A percentile compares a stretch with the other conserved stretches of the same genome.
phyloP scores from a whole-genome alignment of 2,329 filamentous ascomycete genomes.

The Aureobasidium sp. region DNA sequence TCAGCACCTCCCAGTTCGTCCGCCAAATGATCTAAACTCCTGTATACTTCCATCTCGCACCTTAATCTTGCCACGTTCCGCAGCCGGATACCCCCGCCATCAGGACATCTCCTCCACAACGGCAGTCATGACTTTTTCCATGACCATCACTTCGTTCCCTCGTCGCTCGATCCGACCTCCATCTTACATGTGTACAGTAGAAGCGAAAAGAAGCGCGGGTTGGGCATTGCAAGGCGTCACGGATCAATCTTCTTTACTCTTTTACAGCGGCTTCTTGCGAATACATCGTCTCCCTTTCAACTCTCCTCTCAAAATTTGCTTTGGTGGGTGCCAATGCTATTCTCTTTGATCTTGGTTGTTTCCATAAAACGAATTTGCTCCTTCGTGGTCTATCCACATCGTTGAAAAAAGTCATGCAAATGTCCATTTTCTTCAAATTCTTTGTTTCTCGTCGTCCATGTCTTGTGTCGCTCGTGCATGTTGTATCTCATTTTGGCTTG shows the following conservation, averaged over 20 bases:
- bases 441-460: background rate
- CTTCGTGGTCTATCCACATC: background rate
- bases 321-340: background rate
- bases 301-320: background rate
- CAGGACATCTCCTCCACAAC: background rate
- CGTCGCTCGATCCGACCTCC: background rate
- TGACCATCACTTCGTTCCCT: background rate
- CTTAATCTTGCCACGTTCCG: background rate
- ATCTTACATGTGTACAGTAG: constrained; percentile 10
- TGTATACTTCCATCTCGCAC: background rate
- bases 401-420: background rate
- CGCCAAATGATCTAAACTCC: constrained; percentile 3
- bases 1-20: background rate
- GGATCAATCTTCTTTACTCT: constrained; percentile 7
- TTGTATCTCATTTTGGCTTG: background rate
- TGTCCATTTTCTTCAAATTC: background rate
- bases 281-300: constrained; percentile 1
- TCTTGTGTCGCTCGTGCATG: background rate
- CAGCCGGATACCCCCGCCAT: background rate
- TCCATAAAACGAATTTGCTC: background rate
- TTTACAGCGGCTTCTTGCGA: constrained; percentile 3
- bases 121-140: background rate
- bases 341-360: background rate
- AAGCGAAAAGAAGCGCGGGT: constrained; percentile 5
- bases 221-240: constrained; percentile 14